Evolutionary conservation across 2,329 filamentous ascomycete genomes (phyloP), one percentile per base, ranked within the genome.

Genomic region (Cyphellophora attinorum): DNA sequence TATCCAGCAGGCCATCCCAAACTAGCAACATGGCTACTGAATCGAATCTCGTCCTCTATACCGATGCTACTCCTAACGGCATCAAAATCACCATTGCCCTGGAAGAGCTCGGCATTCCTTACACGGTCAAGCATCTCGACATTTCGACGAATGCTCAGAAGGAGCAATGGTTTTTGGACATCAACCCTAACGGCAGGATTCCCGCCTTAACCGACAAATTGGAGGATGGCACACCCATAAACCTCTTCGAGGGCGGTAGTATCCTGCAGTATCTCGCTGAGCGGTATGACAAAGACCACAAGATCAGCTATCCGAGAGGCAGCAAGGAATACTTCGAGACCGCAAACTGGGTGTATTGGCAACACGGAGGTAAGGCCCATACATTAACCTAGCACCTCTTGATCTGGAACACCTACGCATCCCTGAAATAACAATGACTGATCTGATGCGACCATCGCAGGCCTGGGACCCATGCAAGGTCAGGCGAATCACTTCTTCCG

Each of bases 161-260:
- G 51, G 74, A 89, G 57, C 75, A 74, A 11, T 93, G 84, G 85
- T 95, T 89, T 61, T 72, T 93, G 17, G 77, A 79, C 34, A 93
- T 94, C 62, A 94, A 94, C 61, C 86, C 86, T 44, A 94, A 94
- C 57, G 86, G 86, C 45, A 81, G 86, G 47, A 93, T 94, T 50
- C 88, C 86, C 3, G 29, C 29, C 11, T 12, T 31, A 11, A 34
- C 31, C 11, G 31, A 34, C 14, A 34, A 17, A 6, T 80, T 83
- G 55, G 66, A 67, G 4, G 78, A 89, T 55, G 83, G 84, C 47
- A 65, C 81, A 55, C 64, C 67, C 19, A 85, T 93, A 54, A 70
- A 72, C 38, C 57, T 94, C 12, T 94, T 93, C 53, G 86, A 94
- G 61, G 83, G 76, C 44, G 85, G 84, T 38, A 75, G 79, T 44